phyloP scores from a whole-genome alignment of 345 rosid genomes.

The Streptanthus diversifolius region DNA sequence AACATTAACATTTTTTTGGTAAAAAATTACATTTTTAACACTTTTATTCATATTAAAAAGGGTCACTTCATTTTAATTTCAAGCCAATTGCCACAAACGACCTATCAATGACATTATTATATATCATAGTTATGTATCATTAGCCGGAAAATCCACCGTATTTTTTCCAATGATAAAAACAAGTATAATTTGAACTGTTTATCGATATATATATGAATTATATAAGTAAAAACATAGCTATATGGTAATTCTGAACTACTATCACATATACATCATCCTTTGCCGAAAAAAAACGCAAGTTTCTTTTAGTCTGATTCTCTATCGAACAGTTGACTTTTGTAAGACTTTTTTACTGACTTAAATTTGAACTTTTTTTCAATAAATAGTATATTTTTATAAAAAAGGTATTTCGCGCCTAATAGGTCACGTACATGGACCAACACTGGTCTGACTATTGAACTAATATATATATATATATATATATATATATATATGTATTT shows the following conservation, averaged over 20 bases:
- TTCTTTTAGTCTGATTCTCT: neutral
- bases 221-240: neutral
- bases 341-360: constrained; percentile 30
- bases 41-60: neutral
- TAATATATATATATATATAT: neutral
- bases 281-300: neutral
- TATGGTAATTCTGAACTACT: neutral
- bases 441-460: constrained; percentile 16
- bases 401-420: constrained; percentile 11
- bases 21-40: neutral
- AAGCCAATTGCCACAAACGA: neutral
- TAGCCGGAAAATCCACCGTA: neutral
- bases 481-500: too few species aligned
- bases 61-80: neutral
- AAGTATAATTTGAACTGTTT: neutral
- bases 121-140: neutral
- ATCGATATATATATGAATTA: neutral
- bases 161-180: neutral
- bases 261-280: neutral
- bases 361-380: neutral
- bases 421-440: constrained; percentile 22
- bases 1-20: neutral
- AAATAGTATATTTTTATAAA: neutral
- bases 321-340: constrained; percentile 18
- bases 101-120: neutral